A percentile compares a stretch with the other conserved stretches of the same genome.
These are phyloP conservation scores for Diaporthe nobilis DNA, from an alignment of 2,329 filamentous ascomycete species.

Conservation along the genomic window DNA sequence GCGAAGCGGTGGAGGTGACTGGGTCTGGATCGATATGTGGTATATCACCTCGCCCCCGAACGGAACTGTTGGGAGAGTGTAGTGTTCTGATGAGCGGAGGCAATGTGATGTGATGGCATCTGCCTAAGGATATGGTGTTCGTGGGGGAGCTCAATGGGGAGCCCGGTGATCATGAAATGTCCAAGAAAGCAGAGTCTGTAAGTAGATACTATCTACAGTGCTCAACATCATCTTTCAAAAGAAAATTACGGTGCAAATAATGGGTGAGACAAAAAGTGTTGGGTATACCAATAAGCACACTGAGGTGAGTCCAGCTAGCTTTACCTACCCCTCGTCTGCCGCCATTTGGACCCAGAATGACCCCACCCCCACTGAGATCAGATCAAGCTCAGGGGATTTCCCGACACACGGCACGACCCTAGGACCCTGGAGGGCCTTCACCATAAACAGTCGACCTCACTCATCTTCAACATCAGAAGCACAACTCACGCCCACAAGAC, in stretches of 20 bases:
- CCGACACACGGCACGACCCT: not conserved
- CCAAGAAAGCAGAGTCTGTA: not conserved
- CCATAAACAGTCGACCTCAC: not conserved
- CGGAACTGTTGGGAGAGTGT: conserved; percentile 2
- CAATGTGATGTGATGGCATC: not conserved
- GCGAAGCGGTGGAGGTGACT: conserved; percentile 35
- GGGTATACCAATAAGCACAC: not conserved
- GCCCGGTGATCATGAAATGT: not conserved
- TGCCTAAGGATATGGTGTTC: not conserved
- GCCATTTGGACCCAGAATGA: conserved; percentile 12
- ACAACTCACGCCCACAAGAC: not conserved
- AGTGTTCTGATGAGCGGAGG: not conserved
- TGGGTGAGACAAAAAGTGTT: not conserved
- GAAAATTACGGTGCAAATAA: not conserved
- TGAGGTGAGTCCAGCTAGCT: conserved; percentile 3
- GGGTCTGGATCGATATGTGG: conserved; percentile 49
- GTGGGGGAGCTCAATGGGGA: not conserved
- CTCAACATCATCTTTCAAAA: not conserved
- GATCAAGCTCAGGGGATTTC: not conserved
- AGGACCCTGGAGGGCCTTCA: not conserved
- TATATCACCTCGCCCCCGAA: conserved; percentile 43
- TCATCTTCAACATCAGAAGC: not conserved
- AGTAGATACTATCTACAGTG: not conserved
- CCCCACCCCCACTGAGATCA: conserved; percentile 6
- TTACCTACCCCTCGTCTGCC: not conserved